Conservation (phyloP, 75 land plant genomes). For the Selaginella tamariscina region DNA sequence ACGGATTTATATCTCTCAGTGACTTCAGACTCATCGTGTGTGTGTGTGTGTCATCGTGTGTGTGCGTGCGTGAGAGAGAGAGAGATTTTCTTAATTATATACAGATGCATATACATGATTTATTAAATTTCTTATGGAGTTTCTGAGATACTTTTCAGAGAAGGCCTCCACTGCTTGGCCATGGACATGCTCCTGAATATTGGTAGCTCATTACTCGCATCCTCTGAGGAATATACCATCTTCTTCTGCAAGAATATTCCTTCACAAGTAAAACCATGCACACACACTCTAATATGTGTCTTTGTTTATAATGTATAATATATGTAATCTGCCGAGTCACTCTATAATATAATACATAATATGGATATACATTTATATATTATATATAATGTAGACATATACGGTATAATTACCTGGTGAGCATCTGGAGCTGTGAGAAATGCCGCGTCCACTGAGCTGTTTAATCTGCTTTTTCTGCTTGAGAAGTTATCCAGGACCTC, state of each 20-base stretch:
- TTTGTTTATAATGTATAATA: background rate
- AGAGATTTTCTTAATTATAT: background rate
- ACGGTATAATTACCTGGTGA: too few species aligned
- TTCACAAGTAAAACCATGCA: background rate
- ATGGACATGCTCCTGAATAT: slow-evolving; percentile 2
- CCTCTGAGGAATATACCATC: background rate
- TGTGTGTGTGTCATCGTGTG: too few species aligned
- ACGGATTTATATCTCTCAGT: too few species aligned
- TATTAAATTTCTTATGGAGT: too few species aligned
- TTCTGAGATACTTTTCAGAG: slow-evolving; percentile 29
- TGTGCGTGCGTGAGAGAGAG: too few species aligned
- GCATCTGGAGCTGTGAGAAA: background rate
- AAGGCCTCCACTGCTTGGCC: slow-evolving; percentile 25
- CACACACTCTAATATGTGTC: background rate
- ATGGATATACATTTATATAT: too few species aligned
- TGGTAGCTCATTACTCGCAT: background rate
- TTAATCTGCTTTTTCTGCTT: background rate
- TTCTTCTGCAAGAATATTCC: slow-evolving; percentile 11
- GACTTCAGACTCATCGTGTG: too few species aligned
- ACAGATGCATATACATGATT: background rate
- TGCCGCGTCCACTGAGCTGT: background rate
- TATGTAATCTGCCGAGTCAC: slow-evolving; percentile 3
- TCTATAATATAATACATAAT: too few species aligned
- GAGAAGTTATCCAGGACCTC: background rate
- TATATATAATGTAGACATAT: too few species aligned